Evolutionary conservation across 257 asterid species (phyloP).

Genomic region (Mitragyna speciosa): DNA sequence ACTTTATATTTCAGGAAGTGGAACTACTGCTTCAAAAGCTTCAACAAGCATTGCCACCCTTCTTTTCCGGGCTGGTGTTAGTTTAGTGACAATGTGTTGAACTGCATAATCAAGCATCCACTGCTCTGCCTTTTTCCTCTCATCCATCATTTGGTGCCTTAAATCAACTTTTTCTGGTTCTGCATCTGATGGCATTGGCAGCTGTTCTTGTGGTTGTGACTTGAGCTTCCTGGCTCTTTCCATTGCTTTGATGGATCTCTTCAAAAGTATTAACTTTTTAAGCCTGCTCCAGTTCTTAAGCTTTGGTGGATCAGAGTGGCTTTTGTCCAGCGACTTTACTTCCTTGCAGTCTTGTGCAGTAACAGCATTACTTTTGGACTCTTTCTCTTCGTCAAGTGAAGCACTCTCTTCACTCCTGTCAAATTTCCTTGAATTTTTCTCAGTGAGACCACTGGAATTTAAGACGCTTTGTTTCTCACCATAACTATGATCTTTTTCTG

Average conservation of each 20-base stretch:
- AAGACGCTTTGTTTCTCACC: slow-evolving; percentile 17
- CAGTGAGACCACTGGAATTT: slow-evolving; percentile 8
- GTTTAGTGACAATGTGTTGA: slow-evolving; percentile 62
- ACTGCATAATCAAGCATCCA: slow-evolving; percentile 98
- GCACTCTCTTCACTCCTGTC: slow-evolving; percentile 10
- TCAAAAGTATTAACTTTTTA: slow-evolving; percentile 61
- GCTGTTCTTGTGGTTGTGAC: slow-evolving; percentile 22
- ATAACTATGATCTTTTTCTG: slow-evolving; percentile 24
- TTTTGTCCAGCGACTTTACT: slow-evolving; percentile 21
- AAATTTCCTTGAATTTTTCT: slow-evolving; percentile 13
- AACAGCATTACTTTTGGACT: background rate
- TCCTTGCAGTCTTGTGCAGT: slow-evolving; percentile 2
- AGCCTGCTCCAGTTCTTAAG: slow-evolving; percentile 80
- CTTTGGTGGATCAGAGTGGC: slow-evolving; percentile 32
- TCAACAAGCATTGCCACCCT: slow-evolving; percentile 94
- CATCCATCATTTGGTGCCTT: slow-evolving; percentile 67
- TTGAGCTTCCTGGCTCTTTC: slow-evolving; percentile 54
- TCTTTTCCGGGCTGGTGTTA: slow-evolving; percentile 73
- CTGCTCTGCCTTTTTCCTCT: slow-evolving; percentile 81
- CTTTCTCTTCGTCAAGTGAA: slow-evolving; percentile 18
- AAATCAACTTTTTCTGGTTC: slow-evolving; percentile 56
- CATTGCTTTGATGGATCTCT: slow-evolving; percentile 74
- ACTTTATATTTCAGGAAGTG: slow-evolving; percentile 60
- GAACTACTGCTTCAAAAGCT: slow-evolving; percentile 97
- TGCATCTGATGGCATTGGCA: slow-evolving; percentile 28